phyloP scores from a whole-genome alignment of 805 yeast species.

The Cyberlindnera americana region DNA sequence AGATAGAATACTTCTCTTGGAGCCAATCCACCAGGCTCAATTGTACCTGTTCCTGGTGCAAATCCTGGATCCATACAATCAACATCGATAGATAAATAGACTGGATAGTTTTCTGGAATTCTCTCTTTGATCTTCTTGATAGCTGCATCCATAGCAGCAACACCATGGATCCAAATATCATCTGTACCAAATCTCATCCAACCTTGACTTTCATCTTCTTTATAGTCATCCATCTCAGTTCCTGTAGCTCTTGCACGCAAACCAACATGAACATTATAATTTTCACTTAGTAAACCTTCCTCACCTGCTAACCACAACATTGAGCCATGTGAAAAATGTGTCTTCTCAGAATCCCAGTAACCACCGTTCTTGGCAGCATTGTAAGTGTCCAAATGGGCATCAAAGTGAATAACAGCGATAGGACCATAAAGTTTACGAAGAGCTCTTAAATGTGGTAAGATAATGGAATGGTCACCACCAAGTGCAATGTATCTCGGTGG shows the following conservation, averaged over 20 bases:
- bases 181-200: conserved; percentile 66
- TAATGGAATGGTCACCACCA: conserved; percentile 80
- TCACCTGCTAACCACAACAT: conserved; percentile 68
- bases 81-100: conserved; percentile 71
- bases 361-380: conserved; percentile 63
- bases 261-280: conserved; percentile 67
- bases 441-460: conserved; percentile 67
- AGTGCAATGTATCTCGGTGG: conserved; percentile 64
- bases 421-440: conserved; percentile 57
- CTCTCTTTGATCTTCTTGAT: conserved; percentile 29
- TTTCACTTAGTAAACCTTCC: conserved; percentile 52
- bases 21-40: conserved; percentile 70
- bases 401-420: conserved; percentile 72
- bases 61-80: conserved; percentile 69
- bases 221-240: conserved; percentile 55
- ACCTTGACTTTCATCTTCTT: conserved; percentile 62
- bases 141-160: conserved; percentile 45
- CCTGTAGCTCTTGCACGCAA: conserved; percentile 69
- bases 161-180: conserved; percentile 66
- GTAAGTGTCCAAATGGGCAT: conserved; percentile 86
- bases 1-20: conserved; percentile 58
- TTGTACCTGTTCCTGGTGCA: conserved; percentile 77
- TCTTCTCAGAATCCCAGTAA: conserved; percentile 47
- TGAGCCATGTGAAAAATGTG: conserved; percentile 73
- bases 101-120: conserved; percentile 59